These are phyloP conservation scores for Spiromyces aspiralis DNA, from an alignment of 371 early-diverging fungal species.

Conservation along the genomic window DNA sequence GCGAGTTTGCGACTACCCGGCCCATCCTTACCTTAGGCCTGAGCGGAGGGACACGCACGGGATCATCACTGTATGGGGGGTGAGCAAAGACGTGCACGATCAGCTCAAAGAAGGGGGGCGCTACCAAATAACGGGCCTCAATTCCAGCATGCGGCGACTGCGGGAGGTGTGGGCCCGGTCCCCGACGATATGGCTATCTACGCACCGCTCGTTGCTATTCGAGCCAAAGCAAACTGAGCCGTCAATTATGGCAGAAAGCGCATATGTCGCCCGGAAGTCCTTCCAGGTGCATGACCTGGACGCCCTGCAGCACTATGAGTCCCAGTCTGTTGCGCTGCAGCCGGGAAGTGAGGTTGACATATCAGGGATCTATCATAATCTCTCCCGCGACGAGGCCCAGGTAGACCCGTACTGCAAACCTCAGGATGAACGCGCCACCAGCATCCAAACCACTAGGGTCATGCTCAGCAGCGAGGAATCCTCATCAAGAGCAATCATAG, in stretches of 20 bases:
- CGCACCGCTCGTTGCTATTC: conserved; percentile 5
- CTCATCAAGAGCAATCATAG: conserved; percentile 1
- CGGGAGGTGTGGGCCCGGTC: neutral
- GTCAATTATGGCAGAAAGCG: conserved; percentile 3
- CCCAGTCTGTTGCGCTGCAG: neutral
- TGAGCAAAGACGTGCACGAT: conserved; percentile 3
- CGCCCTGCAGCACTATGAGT: conserved; percentile 11
- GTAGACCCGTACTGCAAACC: too few relatives aligned
- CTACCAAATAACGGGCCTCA: conserved; percentile 1
- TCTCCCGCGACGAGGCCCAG: neutral
- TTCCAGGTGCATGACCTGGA: conserved; percentile 7
- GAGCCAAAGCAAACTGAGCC: conserved; percentile 6
- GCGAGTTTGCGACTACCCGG: conserved; percentile 21
- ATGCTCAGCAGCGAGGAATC: conserved; percentile 1
- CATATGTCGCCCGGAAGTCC: conserved; percentile 10
- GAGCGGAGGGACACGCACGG: conserved; percentile 1
- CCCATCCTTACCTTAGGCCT: conserved; percentile 1
- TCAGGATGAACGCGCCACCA: too few relatives aligned
- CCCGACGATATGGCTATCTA: neutral
- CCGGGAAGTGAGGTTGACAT: conserved; percentile 13
- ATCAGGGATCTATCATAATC: conserved; percentile 1
- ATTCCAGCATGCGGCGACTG: neutral
- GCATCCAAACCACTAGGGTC: conserved; percentile 5
- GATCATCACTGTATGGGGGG: conserved; percentile 14
- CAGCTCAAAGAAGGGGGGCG: neutral